These are phyloP conservation scores for Russula foetens DNA, from an alignment of 768 basidiomycete genomes.

Conservation along the genomic window DNA sequence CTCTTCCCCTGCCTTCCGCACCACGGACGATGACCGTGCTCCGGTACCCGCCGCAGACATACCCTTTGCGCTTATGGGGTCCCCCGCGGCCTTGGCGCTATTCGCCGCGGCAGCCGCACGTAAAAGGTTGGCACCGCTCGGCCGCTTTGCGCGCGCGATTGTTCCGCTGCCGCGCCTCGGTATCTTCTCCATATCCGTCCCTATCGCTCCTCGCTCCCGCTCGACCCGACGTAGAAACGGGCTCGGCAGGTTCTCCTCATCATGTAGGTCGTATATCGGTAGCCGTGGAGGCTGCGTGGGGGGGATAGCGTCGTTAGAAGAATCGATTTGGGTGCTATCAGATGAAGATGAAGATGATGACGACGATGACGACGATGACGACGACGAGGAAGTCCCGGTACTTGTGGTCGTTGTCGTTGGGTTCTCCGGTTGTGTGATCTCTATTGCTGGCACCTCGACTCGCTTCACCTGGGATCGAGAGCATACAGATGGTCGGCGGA, in stretches of 20 bases:
- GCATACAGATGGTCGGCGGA: constrained; percentile 24
- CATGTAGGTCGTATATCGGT: constrained; percentile 50
- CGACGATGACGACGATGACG: constrained; percentile 8
- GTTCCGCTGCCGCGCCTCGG: constrained; percentile 12
- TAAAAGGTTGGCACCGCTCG: constrained; percentile 45
- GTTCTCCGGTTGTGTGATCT: neutral
- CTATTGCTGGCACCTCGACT: neutral
- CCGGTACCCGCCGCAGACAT: neutral
- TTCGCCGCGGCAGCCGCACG: constrained; percentile 51
- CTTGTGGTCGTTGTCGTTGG: neutral
- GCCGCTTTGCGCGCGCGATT: constrained; percentile 30
- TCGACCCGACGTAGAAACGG: constrained; percentile 65
- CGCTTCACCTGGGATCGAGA: constrained; percentile 1
- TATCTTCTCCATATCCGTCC: neutral
- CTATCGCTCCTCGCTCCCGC: constrained; percentile 24
- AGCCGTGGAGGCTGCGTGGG: neutral
- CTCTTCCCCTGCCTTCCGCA: constrained; percentile 44
- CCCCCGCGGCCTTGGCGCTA: constrained; percentile 33
- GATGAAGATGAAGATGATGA: constrained; percentile 11
- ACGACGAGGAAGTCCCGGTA: constrained; percentile 9
- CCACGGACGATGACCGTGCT: constrained; percentile 25
- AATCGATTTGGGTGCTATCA: neutral
- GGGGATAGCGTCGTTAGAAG: neutral
- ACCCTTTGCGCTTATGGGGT: neutral
- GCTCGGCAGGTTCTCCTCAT: constrained; percentile 81